Evolutionary conservation across 305 asterid species (phyloP).

Genomic region (Fraxinus baroniana): DNA sequence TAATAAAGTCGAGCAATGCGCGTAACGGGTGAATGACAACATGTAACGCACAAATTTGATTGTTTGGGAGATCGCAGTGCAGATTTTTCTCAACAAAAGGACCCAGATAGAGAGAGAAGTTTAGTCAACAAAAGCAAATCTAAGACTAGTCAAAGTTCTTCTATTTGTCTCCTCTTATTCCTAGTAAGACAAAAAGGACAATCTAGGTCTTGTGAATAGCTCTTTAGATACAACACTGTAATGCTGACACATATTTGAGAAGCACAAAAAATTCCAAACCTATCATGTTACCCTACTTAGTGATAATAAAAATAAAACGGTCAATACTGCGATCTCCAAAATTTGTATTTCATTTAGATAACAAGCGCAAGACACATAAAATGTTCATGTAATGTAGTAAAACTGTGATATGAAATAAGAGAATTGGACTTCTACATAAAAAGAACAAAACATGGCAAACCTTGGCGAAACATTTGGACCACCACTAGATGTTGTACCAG

Average conservation of each 20-base stretch:
- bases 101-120: neutral
- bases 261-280: constrained; percentile 9
- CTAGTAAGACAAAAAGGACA: neutral
- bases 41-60: neutral
- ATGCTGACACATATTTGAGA: neutral
- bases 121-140: neutral
- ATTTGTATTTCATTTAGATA: constrained; percentile 1
- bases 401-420: neutral
- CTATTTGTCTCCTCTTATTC: neutral
- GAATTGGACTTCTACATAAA: neutral
- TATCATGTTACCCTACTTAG: neutral
- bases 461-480: constrained; percentile 46
- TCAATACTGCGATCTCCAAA: neutral
- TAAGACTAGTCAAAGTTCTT: neutral
- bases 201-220: neutral
- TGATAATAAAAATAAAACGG: constrained; percentile 14
- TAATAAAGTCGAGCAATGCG: neutral
- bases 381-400: neutral
- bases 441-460: constrained; percentile 32
- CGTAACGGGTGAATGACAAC: neutral
- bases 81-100: neutral
- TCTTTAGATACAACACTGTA: neutral
- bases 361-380: neutral
- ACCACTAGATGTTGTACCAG: constrained; percentile 47
- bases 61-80: neutral